A percentile compares a stretch with the other conserved stretches of the same genome.
phyloP scores from a whole-genome alignment of 2,329 filamentous ascomycete genomes.

The Ceratocystis alfenasii region DNA sequence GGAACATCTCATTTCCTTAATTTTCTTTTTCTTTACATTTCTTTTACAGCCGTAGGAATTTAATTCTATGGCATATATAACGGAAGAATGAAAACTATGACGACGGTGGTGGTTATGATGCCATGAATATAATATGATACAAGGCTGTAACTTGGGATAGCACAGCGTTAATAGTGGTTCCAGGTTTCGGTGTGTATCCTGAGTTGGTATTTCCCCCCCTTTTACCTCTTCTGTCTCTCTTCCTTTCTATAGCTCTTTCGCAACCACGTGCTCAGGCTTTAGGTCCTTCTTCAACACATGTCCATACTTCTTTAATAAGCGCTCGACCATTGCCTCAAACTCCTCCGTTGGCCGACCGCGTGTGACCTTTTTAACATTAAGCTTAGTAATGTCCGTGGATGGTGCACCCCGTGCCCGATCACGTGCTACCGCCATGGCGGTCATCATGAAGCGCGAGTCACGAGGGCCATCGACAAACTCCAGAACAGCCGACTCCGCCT shows the following conservation, averaged over 20 bases:
- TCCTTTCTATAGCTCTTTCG: conserved; percentile 18
- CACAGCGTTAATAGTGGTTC: not conserved
- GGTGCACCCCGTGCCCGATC: conserved; percentile 43
- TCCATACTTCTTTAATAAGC: conserved; percentile 30
- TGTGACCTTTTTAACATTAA: conserved; percentile 77
- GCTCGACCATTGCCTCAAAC: conserved; percentile 53
- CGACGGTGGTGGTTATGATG: not conserved
- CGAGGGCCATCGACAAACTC: conserved; percentile 89
- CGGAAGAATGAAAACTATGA: not conserved
- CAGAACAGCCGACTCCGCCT: conserved; percentile 79
- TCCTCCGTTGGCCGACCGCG: conserved; percentile 55
- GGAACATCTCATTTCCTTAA: too few species aligned
- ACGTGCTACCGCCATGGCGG: conserved; percentile 68
- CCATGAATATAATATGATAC: conserved; percentile 16
- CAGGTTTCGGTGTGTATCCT: too few species aligned
- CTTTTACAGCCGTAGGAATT: too few species aligned
- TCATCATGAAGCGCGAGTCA: conserved; percentile 91
- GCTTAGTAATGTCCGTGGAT: conserved; percentile 58
- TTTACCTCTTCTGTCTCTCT: conserved; percentile 1
- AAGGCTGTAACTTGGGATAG: not conserved
- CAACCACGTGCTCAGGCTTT: conserved; percentile 23
- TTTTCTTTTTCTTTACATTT: too few species aligned
- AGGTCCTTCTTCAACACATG: conserved; percentile 21
- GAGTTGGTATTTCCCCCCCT: not conserved
- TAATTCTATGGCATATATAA: not conserved